Percentiles rank a stretch among this genome's conserved stretches.
Conservation (phyloP, 352 stramenopile genomes). For the Globisporangium ultimum region DNA sequence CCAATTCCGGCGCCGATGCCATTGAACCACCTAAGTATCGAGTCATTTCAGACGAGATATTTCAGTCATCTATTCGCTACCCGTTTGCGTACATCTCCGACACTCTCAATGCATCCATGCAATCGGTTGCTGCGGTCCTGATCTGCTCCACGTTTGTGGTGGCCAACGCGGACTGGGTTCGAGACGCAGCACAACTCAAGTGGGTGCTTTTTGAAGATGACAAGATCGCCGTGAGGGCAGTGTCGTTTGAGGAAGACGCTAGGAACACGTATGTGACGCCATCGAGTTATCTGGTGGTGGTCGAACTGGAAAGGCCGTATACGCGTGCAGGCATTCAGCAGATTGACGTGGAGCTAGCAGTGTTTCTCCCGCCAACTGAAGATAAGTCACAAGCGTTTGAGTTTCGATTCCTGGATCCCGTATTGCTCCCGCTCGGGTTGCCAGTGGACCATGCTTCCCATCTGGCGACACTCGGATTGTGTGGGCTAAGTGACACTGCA, state of each 20-base stretch:
- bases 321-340: background rate
- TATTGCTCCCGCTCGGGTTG: background rate
- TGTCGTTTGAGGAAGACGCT: background rate
- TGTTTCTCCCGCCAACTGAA: background rate
- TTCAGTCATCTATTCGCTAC: background rate
- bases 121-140: background rate
- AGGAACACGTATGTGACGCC: background rate
- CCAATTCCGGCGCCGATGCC: too few species aligned
- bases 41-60: background rate
- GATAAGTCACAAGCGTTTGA: background rate
- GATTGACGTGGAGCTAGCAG: background rate
- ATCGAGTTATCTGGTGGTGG: background rate
- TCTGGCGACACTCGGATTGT: background rate
- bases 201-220: slow-evolving; percentile 5
- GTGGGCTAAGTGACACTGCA: background rate
- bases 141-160: background rate
- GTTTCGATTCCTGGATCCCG: slow-evolving; percentile 4
- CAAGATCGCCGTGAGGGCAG: background rate
- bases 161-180: background rate
- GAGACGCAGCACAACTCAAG: background rate
- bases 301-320: background rate
- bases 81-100: slow-evolving; percentile 5
- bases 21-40: too few species aligned
- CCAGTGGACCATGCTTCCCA: background rate
- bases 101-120: background rate